phyloP scores from a whole-genome alignment of 345 rosid genomes.

The Conringia planisiliqua region DNA sequence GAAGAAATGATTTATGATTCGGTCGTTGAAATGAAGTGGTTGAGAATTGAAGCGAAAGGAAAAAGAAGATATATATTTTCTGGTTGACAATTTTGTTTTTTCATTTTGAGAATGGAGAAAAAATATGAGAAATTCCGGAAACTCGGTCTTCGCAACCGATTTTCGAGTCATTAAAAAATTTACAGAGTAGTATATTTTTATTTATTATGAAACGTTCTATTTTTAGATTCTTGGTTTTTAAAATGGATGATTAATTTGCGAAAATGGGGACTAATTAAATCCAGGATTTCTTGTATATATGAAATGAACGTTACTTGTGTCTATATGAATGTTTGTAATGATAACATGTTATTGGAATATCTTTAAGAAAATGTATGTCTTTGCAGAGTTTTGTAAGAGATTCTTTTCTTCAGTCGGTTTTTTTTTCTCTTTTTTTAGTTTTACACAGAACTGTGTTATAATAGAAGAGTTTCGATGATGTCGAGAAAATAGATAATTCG shows the following conservation, averaged over 20 bases:
- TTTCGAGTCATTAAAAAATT: neutral
- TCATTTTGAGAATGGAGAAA: neutral
- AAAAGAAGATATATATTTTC: neutral
- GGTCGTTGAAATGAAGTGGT: constrained; percentile 30
- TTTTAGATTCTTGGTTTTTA: neutral
- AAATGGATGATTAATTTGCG: neutral
- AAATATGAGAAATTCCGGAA: constrained; percentile 18
- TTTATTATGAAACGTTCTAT: neutral
- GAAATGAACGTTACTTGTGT: neutral
- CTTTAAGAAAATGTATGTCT: neutral
- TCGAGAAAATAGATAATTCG: neutral
- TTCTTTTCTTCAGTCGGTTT: neutral
- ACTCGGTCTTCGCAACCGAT: constrained; percentile 21
- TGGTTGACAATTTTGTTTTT: neutral
- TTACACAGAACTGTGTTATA: neutral
- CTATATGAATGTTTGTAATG: neutral
- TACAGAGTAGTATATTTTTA: neutral
- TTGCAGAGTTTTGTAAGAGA: neutral
- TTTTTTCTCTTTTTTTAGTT: neutral
- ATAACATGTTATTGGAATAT: neutral
- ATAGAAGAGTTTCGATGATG: neutral
- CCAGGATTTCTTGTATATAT: neutral
- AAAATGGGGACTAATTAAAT: neutral
- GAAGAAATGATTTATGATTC: neutral
- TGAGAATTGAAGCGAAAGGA: constrained; percentile 34